A percentile compares a stretch with the other conserved stretches of the same genome.
These are phyloP conservation scores for Puccinia horiana DNA, from an alignment of 1,284 basidiomycete species.

Conservation along the genomic window DNA sequence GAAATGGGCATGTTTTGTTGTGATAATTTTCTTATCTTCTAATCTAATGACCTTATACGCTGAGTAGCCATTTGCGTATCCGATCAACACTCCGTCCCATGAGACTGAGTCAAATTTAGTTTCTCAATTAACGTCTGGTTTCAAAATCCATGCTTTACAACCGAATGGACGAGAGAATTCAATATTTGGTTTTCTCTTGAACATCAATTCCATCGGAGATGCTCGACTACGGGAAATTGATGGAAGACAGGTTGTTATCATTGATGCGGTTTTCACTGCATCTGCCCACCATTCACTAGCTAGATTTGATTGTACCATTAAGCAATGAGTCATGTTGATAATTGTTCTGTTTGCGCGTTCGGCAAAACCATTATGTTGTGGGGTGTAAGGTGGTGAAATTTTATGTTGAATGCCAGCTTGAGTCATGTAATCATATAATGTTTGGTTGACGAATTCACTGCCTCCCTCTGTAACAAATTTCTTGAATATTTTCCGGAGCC, in stretches of 20 bases:
- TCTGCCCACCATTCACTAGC: constrained; percentile 18
- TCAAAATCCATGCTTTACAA: background rate
- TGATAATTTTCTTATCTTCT: background rate
- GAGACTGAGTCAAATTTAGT: background rate
- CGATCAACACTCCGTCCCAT: background rate
- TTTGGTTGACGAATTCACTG: too few species aligned
- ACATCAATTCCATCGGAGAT: background rate
- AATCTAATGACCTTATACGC: background rate
- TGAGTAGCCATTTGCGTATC: background rate
- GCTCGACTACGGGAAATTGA: background rate
- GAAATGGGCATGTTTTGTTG: background rate
- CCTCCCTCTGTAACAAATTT: too few species aligned
- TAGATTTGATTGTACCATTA: too few species aligned
- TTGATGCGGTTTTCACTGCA: background rate
- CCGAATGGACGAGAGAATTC: background rate
- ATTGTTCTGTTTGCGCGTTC: background rate
- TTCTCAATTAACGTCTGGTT: background rate
- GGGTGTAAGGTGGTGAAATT: background rate
- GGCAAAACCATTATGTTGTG: background rate
- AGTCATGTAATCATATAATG: too few species aligned
- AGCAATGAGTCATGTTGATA: background rate
- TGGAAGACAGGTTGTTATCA: background rate
- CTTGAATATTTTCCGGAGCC: too few species aligned
- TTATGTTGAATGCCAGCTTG: too few species aligned
- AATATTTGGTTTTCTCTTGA: background rate